Percentiles rank a stretch among this genome's conserved stretches.
Evolutionary conservation across 495 filamentous ascomycete genomes (phyloP).

Genomic region (Xylona heveae): DNA sequence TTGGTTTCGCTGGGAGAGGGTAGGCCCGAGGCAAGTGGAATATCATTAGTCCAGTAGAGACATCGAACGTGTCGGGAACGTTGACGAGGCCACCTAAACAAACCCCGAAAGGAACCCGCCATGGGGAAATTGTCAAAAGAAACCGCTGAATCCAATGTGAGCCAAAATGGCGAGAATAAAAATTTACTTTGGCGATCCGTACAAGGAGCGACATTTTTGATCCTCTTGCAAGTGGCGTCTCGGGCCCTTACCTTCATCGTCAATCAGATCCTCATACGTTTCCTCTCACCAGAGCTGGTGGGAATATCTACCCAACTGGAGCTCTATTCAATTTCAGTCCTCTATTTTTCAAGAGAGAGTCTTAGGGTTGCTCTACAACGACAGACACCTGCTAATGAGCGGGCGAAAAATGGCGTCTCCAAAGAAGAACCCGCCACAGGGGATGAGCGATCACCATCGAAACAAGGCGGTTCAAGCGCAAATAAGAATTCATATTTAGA

Average conservation of each 20-base stretch:
- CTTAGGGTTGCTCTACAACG: constrained; percentile 71
- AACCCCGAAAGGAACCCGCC: too few relatives aligned
- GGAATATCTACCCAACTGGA: constrained; percentile 80
- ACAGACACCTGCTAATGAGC: constrained; percentile 25
- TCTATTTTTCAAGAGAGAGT: constrained; percentile 83
- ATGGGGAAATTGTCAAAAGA: too few relatives aligned
- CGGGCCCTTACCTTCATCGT: constrained; percentile 72
- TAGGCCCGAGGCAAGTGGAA: too few relatives aligned
- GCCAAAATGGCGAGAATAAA: too few relatives aligned
- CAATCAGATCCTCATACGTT: constrained; percentile 77
- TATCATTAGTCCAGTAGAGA: too few relatives aligned
- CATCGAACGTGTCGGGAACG: too few relatives aligned
- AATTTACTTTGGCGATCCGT: constrained; percentile 31
- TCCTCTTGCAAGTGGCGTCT: constrained; percentile 66
- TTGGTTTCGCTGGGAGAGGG: too few relatives aligned
- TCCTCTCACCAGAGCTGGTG: constrained; percentile 60
- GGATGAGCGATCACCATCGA: not conserved
- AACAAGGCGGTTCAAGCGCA: constrained; percentile 5
- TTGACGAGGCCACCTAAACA: too few relatives aligned
- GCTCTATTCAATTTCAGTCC: constrained; percentile 64
- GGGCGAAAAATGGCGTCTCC: not conserved
- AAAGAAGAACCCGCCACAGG: not conserved
- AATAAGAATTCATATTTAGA: constrained; percentile 1
- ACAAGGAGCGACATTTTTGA: constrained; percentile 60
- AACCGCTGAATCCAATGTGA: too few relatives aligned